Conservation (phyloP, 1,284 basidiomycete species). For the Rhodotorula sp. region DNA sequence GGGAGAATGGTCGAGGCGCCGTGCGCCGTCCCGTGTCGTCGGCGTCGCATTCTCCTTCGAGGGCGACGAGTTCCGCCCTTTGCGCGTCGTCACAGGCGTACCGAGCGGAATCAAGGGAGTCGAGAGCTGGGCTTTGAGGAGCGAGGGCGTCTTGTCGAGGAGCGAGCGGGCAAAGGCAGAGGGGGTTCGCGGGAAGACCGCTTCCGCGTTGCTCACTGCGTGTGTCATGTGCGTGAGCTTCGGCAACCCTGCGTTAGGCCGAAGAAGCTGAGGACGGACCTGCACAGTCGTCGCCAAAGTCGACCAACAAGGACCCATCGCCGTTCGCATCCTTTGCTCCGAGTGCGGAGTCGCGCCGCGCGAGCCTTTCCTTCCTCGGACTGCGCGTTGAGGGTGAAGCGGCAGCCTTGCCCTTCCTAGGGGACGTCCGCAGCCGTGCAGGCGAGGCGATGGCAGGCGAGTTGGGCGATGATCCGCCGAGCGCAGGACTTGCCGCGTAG, state of each 20-base stretch:
- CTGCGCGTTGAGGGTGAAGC: neutral
- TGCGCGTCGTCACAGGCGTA: constrained; percentile 15
- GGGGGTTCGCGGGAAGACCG: neutral
- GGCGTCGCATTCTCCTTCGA: constrained; percentile 11
- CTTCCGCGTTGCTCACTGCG: neutral
- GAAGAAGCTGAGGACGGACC: neutral
- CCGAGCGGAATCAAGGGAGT: constrained; percentile 19
- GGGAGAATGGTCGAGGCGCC: neutral
- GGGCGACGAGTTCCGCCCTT: neutral
- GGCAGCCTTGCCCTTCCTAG: no score
- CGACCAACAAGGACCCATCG: neutral
- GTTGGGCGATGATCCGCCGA: neutral
- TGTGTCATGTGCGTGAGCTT: neutral
- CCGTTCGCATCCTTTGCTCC: neutral
- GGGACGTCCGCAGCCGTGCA: no score
- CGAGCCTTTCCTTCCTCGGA: neutral
- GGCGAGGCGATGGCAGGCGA: neutral
- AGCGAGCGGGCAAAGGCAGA: constrained; percentile 18
- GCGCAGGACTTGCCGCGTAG: neutral
- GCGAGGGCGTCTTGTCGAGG: constrained; percentile 18
- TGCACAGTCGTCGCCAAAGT: neutral
- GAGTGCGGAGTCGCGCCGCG: neutral
- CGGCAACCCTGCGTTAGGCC: neutral
- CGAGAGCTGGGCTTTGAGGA: constrained; percentile 15
- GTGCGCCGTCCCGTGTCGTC: neutral